Evolutionary conservation across 495 filamentous ascomycete genomes (phyloP).

Genomic region (Friedmanniomyces simplex): DNA sequence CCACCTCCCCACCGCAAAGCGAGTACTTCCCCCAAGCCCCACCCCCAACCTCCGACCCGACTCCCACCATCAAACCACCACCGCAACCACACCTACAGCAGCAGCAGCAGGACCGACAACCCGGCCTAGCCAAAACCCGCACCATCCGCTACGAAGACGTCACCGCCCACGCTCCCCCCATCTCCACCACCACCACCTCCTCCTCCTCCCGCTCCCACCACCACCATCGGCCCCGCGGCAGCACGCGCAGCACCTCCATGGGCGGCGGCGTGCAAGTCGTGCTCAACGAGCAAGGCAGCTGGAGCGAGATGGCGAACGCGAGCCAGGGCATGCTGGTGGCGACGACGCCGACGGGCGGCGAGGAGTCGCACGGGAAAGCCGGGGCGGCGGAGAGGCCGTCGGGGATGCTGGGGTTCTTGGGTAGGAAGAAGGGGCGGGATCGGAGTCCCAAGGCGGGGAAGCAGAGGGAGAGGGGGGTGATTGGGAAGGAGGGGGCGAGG

Average conservation of each 20-base stretch:
- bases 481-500: constrained; percentile 90
- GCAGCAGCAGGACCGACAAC: background rate
- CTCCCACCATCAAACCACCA: background rate
- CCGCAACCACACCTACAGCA: background rate
- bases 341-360: constrained; percentile 23
- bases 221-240: constrained; percentile 32
- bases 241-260: constrained; percentile 57
- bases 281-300: constrained; percentile 78
- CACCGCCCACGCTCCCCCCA: background rate
- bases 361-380: constrained; percentile 12
- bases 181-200: background rate
- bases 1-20: constrained; percentile 5
- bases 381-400: constrained; percentile 29
- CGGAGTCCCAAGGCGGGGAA: constrained; percentile 72
- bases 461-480: constrained; percentile 70
- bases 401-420: constrained; percentile 84
- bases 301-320: constrained; percentile 79
- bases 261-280: constrained; percentile 86
- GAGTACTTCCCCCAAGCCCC: constrained; percentile 18
- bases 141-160: constrained; percentile 23
- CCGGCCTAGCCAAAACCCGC: constrained; percentile 18
- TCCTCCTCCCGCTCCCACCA: constrained; percentile 14
- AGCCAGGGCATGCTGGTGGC: constrained; percentile 56
- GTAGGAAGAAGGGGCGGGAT: constrained; percentile 77
- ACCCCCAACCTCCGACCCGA: constrained; percentile 22